These are phyloP conservation scores for Nemania sp. DNA, from an alignment of 2,329 filamentous ascomycete genomes.

Conservation along the genomic window DNA sequence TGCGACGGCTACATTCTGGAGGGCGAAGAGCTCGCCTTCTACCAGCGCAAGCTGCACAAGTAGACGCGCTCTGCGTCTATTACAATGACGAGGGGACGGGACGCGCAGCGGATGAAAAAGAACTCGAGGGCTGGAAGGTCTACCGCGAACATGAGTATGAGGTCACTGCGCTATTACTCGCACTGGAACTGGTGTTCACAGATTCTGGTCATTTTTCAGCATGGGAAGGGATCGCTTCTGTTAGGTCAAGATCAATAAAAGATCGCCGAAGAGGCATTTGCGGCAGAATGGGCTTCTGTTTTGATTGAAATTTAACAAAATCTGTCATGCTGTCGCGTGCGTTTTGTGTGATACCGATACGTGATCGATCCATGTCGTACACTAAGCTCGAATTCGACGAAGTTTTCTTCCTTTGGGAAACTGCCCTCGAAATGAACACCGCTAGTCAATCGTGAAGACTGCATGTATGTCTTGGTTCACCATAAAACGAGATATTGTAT, in stretches of 20 bases:
- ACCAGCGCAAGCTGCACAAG: conserved; percentile 99
- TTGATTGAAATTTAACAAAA: conserved; percentile 19
- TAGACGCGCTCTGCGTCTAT: conserved; percentile 56
- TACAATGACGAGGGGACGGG: conserved; percentile 10
- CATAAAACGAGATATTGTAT: too few species aligned
- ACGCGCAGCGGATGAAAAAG: conserved; percentile 28
- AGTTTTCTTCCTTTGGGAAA: too few species aligned
- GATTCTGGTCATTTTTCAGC: conserved; percentile 43
- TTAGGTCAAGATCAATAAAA: conserved; percentile 44
- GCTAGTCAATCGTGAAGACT: too few species aligned
- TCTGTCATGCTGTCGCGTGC: background rate
- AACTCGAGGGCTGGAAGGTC: conserved; percentile 23
- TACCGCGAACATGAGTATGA: conserved; percentile 31
- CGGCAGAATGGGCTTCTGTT: conserved; percentile 21
- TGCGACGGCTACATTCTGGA: conserved; percentile 97
- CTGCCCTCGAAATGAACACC: too few species aligned
- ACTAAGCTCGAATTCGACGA: too few species aligned
- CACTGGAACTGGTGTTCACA: conserved; percentile 45
- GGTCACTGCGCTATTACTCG: conserved; percentile 35
- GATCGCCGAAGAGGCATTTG: conserved; percentile 37
- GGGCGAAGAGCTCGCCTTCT: conserved; percentile 99
- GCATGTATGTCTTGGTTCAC: too few species aligned
- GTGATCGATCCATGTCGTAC: background rate
- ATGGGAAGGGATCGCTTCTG: conserved; percentile 42
- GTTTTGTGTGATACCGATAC: background rate